Conservation (phyloP, 2,329 filamentous ascomycete species). For the Leptographium wingfieldii region DNA sequence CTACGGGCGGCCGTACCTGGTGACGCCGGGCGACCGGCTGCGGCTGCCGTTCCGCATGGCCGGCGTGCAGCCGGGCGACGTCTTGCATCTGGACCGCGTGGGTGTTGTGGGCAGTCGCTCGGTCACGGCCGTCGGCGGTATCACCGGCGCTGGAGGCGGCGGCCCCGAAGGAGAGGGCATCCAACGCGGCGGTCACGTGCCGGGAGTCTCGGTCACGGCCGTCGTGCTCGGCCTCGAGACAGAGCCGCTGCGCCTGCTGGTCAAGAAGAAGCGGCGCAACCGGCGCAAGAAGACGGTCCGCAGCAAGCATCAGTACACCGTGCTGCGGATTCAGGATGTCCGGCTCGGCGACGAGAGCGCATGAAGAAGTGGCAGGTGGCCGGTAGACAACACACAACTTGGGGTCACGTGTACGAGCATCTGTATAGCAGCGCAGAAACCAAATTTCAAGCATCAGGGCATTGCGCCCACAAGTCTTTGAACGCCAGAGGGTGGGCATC, state of each 20-base stretch:
- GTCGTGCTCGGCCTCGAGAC: constrained; percentile 74
- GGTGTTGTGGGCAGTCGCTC: constrained; percentile 62
- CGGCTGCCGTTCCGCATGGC: constrained; percentile 73
- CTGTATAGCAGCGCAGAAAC: not conserved
- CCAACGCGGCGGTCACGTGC: constrained; percentile 1
- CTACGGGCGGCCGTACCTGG: constrained; percentile 66
- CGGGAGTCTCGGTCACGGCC: constrained; percentile 27
- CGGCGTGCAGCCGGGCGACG: constrained; percentile 64
- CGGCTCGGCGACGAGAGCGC: not conserved
- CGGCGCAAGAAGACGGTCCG: constrained; percentile 60
- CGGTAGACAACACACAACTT: not conserved
- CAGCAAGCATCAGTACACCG: constrained; percentile 86
- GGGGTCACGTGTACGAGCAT: not conserved
- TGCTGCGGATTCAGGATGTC: constrained; percentile 65
- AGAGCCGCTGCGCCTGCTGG: constrained; percentile 62
- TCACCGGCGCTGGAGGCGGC: not conserved
- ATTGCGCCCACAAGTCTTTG: not conserved
- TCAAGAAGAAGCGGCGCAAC: constrained; percentile 72
- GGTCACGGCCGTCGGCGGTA: constrained; percentile 7
- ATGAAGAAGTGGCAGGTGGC: not conserved
- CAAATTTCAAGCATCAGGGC: not conserved
- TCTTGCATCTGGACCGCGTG: constrained; percentile 78
- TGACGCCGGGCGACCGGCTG: constrained; percentile 62
- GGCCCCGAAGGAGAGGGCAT: not conserved
- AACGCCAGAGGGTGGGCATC: not conserved